Percentiles rank a stretch among this genome's conserved stretches.
phyloP scores from a whole-genome alignment of 1,284 basidiomycete species.

The Somion occarium region DNA sequence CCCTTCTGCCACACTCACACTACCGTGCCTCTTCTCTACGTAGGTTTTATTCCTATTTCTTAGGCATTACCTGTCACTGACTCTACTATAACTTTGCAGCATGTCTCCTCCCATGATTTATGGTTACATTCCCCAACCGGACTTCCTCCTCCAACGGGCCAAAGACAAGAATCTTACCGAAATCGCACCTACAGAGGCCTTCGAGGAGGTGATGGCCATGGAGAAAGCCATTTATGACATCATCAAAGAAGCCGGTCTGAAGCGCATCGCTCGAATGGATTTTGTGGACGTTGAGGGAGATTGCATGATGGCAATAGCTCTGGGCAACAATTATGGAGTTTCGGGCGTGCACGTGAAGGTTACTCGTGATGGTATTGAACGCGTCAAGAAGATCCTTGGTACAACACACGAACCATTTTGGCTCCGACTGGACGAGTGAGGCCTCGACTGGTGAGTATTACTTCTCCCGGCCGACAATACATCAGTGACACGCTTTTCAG shows the following conservation, averaged over 20 bases:
- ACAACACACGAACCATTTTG: neutral
- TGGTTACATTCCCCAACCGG: neutral
- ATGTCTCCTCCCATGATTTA: neutral
- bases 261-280: neutral
- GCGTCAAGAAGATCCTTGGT: neutral
- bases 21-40: too few relatives aligned
- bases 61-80: neutral
- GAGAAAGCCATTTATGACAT: neutral
- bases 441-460: too few relatives aligned
- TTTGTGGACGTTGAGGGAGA: neutral
- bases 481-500: too few relatives aligned
- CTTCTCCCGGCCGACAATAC: too few relatives aligned
- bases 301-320: neutral
- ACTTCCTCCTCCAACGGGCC: neutral
- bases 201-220: neutral
- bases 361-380: neutral
- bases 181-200: neutral
- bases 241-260: neutral
- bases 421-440: too few relatives aligned
- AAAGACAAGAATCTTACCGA: neutral
- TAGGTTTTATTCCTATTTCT: neutral
- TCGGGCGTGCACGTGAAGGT: too few relatives aligned
- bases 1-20: neutral
- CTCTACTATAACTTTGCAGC: neutral
- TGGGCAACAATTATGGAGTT: neutral